Evolutionary conservation across 139 green algal species (phyloP).

Genomic region (Closterium sp.): DNA sequence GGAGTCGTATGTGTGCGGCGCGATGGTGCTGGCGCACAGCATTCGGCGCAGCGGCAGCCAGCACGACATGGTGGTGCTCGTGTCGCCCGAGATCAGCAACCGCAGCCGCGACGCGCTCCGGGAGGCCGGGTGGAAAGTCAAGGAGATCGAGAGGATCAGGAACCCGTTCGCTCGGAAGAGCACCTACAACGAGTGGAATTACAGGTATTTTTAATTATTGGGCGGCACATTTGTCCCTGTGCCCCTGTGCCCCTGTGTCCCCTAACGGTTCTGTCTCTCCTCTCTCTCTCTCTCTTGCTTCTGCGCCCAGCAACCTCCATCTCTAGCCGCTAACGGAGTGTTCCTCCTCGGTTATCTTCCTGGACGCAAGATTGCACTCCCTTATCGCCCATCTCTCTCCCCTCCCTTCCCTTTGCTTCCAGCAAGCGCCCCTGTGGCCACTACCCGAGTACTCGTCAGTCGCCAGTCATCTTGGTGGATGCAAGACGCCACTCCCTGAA

Average conservation of each 20-base stretch:
- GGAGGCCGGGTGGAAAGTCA: neutral
- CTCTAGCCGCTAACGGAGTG: neutral
- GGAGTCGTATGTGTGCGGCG: neutral
- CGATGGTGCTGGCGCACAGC: conserved; percentile 7
- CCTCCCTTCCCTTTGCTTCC: too few species aligned
- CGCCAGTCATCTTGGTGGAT: too few species aligned
- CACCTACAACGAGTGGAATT: conserved; percentile 21
- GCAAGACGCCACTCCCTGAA: too few species aligned
- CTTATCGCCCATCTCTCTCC: too few species aligned
- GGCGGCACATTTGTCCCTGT: too few species aligned
- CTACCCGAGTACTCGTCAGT: too few species aligned
- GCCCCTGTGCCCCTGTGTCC: too few species aligned
- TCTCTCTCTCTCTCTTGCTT: too few species aligned
- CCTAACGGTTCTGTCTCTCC: too few species aligned
- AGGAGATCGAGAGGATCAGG: neutral
- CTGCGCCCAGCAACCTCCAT: too few species aligned
- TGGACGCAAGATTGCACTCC: too few species aligned
- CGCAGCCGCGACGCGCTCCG: neutral
- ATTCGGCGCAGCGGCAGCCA: neutral
- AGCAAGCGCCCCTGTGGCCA: neutral
- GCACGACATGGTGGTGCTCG: neutral
- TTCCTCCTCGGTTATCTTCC: too few species aligned
- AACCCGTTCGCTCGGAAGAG: neutral
- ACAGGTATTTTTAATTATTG: neutral
- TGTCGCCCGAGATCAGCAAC: neutral